phyloP scores from a whole-genome alignment of 176 grass and related monocot genomes.

The Avena insularis region DNA sequence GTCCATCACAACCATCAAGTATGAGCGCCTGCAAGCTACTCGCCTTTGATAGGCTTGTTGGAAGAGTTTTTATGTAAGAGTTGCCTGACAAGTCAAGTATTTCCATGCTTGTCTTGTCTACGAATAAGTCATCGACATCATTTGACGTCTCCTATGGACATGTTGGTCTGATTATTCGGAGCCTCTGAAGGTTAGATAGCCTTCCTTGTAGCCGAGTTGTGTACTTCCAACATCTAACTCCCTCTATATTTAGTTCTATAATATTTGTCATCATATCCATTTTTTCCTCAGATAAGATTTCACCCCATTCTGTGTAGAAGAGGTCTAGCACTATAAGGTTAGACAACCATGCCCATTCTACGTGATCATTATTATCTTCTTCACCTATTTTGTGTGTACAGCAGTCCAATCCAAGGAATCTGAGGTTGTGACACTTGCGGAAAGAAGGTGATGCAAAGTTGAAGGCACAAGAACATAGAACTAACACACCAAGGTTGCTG shows the following conservation, averaged over 20 bases:
- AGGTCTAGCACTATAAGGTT: not conserved
- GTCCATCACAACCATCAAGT: constrained; percentile 22
- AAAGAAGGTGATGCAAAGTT: constrained; percentile 33
- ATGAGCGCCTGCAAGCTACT: not conserved
- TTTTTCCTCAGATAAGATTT: not conserved
- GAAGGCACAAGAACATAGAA: not conserved
- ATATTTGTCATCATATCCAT: not conserved
- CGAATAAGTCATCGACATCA: not conserved
- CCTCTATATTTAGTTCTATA: not conserved
- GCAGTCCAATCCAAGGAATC: constrained; percentile 1
- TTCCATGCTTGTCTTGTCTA: not conserved
- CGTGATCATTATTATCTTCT: not conserved
- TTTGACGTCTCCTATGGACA: not conserved
- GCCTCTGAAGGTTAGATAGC: not conserved
- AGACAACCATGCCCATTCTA: not conserved
- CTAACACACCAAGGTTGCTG: not conserved
- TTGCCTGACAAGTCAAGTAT: constrained; percentile 5
- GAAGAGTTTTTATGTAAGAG: not conserved
- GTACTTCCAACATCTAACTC: not conserved
- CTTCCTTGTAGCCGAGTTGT: not conserved
- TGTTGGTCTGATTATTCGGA: not conserved
- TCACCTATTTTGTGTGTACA: not conserved
- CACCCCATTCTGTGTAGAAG: not conserved
- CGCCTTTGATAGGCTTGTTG: not conserved
- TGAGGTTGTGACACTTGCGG: fast-evolving